Conservation (phyloP, 2,329 filamentous ascomycete species). For the Aureobasidium sp. region DNA sequence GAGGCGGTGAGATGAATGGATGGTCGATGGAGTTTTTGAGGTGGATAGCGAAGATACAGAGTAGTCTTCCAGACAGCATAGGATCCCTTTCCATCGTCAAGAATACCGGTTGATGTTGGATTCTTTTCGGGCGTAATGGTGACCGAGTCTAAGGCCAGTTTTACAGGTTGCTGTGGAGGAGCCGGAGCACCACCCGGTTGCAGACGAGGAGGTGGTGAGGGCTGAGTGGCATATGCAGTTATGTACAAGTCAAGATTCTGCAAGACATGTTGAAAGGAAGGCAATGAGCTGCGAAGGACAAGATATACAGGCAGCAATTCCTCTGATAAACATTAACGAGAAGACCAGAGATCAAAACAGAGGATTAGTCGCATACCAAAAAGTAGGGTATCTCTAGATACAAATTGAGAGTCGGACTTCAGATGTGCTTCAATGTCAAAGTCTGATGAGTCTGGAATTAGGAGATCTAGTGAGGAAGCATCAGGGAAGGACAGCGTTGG, state of each 20-base stretch:
- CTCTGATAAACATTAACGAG: constrained; percentile 45
- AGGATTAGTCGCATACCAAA: constrained; percentile 52
- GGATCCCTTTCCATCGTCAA: constrained; percentile 16
- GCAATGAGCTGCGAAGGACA: constrained; percentile 55
- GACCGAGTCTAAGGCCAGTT: constrained; percentile 52
- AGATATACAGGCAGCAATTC: constrained; percentile 63
- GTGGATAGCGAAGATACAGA: constrained; percentile 31
- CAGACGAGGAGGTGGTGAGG: constrained; percentile 30
- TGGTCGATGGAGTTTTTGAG: constrained; percentile 56
- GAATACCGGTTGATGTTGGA: constrained; percentile 12
- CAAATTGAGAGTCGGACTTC: constrained; percentile 35
- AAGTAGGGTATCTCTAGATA: constrained; percentile 52
- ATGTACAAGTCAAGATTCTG: constrained; percentile 56
- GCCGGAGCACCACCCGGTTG: constrained; percentile 31
- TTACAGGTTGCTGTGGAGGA: constrained; percentile 23
- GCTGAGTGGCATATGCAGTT: constrained; percentile 54
- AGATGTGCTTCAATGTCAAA: constrained; percentile 30
- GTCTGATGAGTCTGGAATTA: constrained; percentile 27
- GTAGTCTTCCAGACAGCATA: constrained; percentile 33
- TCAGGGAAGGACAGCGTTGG: constrained; percentile 13
- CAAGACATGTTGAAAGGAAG: constrained; percentile 50
- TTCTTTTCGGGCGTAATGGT: constrained; percentile 18
- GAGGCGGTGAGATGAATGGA: constrained; percentile 52
- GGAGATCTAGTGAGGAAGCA: constrained; percentile 15
- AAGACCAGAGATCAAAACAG: background rate